Base-by-base conservation (phyloP, 1,284 basidiomycete genomes). In the Heimioporus retisporus region DNA sequence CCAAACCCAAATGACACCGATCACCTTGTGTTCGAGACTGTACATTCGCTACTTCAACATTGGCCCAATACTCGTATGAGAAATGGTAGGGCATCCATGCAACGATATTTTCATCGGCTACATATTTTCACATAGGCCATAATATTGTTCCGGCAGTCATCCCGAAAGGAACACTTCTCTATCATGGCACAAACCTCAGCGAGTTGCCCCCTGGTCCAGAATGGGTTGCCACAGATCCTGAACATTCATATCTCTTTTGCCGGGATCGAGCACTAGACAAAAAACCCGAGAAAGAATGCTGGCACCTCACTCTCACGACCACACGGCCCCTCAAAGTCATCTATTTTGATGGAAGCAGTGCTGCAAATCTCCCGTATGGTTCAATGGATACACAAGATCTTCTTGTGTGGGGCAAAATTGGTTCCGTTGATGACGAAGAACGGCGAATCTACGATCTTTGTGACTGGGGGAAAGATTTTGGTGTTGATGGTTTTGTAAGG, bases 61-160 rank as follows among this genome's bases (percentile, higher is more conserved):
- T 86, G 85, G 84, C 82, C 84, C 2, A 85, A 86, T 66, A 85
- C 83, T 2, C 77, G 81, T 8, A 83, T 83, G 69, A 78, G 82
- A 46, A 86, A 86, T 71, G 84, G 83, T 81, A 58, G 60, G 71
- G 25, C 35, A 42, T n/a, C 3, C n/a, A 40, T 40, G 35, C 35
- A 13, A 40, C 35, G 35, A 11, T 10, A 11, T 40, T 2, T 40
- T 11, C 35, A 40, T 40, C 35, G 35, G 11, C 11, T 11, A 40
- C 35, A 13, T 40, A 10, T 40, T 40, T 11, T 13, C 35, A 10
- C 35, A 40, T 11, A 40, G 35, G 35, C 35, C 35, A 40, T 40
- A 40, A 11, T 11, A 40, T 40, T 40, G 35, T 40, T 40, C 35
- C 35, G 10, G 35, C 10, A 40, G 11, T 40, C 35, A 40, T 40